Conservation (phyloP, 2,329 filamentous ascomycete species). For the Diatrype stigma region DNA sequence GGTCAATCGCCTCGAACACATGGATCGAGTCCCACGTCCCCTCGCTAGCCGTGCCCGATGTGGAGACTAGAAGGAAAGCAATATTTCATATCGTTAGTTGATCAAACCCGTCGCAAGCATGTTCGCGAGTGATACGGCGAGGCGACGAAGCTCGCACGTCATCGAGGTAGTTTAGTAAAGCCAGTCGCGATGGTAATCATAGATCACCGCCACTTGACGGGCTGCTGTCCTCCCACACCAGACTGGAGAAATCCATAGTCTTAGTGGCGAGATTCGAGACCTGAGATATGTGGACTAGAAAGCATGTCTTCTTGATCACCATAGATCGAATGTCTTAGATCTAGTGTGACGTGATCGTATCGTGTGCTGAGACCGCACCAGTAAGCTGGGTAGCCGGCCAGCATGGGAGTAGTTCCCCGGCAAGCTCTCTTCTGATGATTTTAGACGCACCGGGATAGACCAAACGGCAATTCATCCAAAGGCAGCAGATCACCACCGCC, state of each 20-base stretch:
- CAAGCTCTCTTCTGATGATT: no score
- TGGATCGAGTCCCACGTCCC: constrained; percentile 98
- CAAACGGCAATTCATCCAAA: constrained; percentile 12
- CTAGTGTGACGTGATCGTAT: not conserved
- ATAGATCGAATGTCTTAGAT: not conserved
- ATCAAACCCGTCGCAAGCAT: not conserved
- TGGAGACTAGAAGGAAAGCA: constrained; percentile 61
- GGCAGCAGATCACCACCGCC: no score
- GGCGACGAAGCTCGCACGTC: no score
- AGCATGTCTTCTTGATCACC: not conserved
- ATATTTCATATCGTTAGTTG: not conserved
- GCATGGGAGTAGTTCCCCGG: not conserved
- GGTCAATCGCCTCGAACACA: constrained; percentile 94
- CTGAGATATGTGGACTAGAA: not conserved
- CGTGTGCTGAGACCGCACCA: not conserved
- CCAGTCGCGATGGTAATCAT: no score
- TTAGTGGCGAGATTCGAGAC: constrained; percentile 13
- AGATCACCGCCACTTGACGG: constrained; percentile 2
- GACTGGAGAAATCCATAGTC: constrained; percentile 6
- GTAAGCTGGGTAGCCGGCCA: not conserved
- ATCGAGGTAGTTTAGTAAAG: not conserved
- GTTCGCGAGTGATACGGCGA: constrained; percentile 1
- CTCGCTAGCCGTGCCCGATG: constrained; percentile 60
- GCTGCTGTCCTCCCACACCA: constrained; percentile 4
- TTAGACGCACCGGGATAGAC: no score